Evolutionary conservation across 2,329 filamentous ascomycete species (phyloP), one percentile per base, ranked within the genome.

Genomic region (Trichophyton verrucosum): DNA sequence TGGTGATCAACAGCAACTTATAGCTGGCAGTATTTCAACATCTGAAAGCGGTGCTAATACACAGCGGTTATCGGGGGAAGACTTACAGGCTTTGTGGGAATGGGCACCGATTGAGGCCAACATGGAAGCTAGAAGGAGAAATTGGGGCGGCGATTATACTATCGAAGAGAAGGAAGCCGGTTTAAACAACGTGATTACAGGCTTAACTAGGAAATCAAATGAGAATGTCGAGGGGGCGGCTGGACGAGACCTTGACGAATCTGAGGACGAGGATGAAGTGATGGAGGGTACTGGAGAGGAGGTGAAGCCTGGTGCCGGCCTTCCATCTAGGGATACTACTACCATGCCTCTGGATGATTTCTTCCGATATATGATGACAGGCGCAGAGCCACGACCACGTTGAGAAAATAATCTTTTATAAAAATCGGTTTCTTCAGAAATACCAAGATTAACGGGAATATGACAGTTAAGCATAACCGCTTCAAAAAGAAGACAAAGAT

Each of bases 111-210:
- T 75, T n/a, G 75, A 75, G 61, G 78, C 76, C 49, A 79, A 79
- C 53, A 68, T 72, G 64, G 73, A 74, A 66, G 77, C 73, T 57
- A 69, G 75, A 64, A 70, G 72, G 66, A 71, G 76, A 71, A 76
- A 83, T 65, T 82, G 78, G 67, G 76, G 77, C n/a, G 85, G 87
- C 61, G 79, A 85, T 61, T 94, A 85, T 71, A 92, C 88, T 1
- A 77, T 82, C 2, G 85, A 86, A 67, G 89, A 94, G 76, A 80
- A 82, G 58, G 83, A 81, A 62, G 69, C 71, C 62, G 89, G 88
- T 5, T 72, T 86, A 9, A 82, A 87, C 68, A 86, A 83, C 66
- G 86, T 91, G 53, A 80, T 85, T 42, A 92, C 88, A 0, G 89
- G 89, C 0, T 72, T 94, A 69, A 80, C 73, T 69, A 79, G 82